Evolutionary conservation across 2,329 filamentous ascomycete genomes (phyloP), one percentile per base, ranked within the genome.

Genomic region (Fusarium albidum): DNA sequence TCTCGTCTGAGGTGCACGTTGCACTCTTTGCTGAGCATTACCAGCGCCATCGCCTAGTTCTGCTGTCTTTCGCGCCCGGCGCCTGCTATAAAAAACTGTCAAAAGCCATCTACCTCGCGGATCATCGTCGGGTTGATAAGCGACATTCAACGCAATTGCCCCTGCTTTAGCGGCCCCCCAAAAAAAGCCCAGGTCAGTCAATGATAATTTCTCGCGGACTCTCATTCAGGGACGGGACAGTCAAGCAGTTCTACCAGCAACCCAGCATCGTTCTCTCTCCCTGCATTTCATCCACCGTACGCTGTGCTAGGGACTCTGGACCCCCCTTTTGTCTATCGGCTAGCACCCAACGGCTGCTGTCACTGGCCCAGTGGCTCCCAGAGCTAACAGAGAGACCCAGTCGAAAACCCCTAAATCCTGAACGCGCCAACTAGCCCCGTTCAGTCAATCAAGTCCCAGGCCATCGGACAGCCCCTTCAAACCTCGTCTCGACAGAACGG

Each of bases 351-450:
- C 49, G 35, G 26, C 35, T 46, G 17, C 27, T 39, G 52, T 51
- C 57, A 41, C 31, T 37, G 39, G 43, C 44, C 29, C 37, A 54
- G 42, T 44, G 61, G 57, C 51, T 52, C 53, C 37, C 35, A 54
- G 37, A 46, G 45, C 61, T 60, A 53, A 51, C 46, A 41, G 41
- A 46, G 54, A 27, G 41, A 48, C 57, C 61, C 57, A 59, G 61
- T 50, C 51, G 39, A 59, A 56, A 65, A 64, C 64, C 64, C 64
- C 64, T 67, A 67, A 67, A 55, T 65, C 54, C 46, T 65, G 57
- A 61, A 59, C 64, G 62, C 64, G 59, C 55, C 63, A 62, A 56
- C 59, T 59, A 59, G 55, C 64, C 64, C 64, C 55, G 62, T 65
- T 62, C 57, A 64, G 49, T 63, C 64, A 61, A 49, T 61, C 64